Evolutionary conservation across 2,329 filamentous ascomycete genomes (phyloP).

Genomic region (Neonectria sp.): DNA sequence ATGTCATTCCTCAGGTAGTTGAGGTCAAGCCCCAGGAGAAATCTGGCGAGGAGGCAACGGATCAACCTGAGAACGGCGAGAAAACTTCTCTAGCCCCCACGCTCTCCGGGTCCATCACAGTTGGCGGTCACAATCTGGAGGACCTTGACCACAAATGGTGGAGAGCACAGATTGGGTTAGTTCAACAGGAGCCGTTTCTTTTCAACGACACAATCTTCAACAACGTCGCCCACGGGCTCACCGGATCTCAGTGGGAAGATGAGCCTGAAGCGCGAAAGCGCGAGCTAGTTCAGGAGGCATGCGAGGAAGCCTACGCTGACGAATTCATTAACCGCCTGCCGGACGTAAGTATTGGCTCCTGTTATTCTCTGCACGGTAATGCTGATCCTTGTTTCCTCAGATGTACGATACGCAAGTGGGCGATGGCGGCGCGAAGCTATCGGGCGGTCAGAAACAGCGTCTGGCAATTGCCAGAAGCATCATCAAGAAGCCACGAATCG

Average conservation of each 20-base stretch:
- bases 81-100: not conserved
- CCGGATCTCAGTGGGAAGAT: slow-evolving; percentile 55
- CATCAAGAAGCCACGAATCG: slow-evolving; percentile 68
- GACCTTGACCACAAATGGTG: not conserved
- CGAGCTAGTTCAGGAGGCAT: slow-evolving; percentile 62
- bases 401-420: slow-evolving; percentile 61
- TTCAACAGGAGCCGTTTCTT: slow-evolving; percentile 52
- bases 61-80: not conserved
- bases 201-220: slow-evolving; percentile 67
- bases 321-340: slow-evolving; percentile 68
- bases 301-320: slow-evolving; percentile 65
- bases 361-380: slow-evolving; percentile 56
- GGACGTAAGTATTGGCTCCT: not conserved
- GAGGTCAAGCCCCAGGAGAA: not conserved
- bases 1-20: not conserved
- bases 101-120: not conserved
- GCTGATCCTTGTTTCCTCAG: not conserved
- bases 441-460: slow-evolving; percentile 70
- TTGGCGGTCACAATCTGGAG: not conserved
- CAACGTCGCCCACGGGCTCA: slow-evolving; percentile 64
- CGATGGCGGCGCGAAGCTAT: slow-evolving; percentile 71
- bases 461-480: slow-evolving; percentile 70
- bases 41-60: not conserved
- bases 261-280: slow-evolving; percentile 56
- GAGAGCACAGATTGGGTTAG: not conserved